Base-by-base conservation (phyloP, 2,329 filamentous ascomycete species). In the Xylaria sp. region DNA sequence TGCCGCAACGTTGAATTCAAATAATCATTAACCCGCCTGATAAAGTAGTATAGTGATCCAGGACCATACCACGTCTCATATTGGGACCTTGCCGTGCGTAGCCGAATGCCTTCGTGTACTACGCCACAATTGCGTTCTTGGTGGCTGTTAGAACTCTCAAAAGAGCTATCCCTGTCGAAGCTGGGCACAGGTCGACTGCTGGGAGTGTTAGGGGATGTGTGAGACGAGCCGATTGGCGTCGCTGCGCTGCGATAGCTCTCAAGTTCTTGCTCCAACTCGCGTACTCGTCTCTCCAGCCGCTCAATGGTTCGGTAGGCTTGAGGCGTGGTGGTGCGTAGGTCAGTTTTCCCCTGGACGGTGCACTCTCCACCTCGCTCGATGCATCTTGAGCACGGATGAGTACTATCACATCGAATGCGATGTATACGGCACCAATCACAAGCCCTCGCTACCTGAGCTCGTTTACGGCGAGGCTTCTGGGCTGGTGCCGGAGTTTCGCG, bases 21-120 rank as follows among this genome's bases (percentile, higher is more conserved):
- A 63, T 78, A 83, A 7, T 68, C 72, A 44, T 74, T 80, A 66
- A 84, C 75, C 28, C 81, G 78, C 9, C 73, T 74, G 55, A 81
- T 81, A 71, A 82, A 84, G 69, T 81, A 83, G 71, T 78, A 81
- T 4, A 78, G 71, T 6, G 82, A 84, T 3, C 81, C 80, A 1
- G 80, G 76, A 1, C 82, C 83, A 72, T 82, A 84, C 72, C 78
- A 82, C n/a, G 79, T 77, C 54, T 73, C 75, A 28, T 78, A 74
- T 20, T 73, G 75, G 2, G 78, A 78, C 4, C 76, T 75, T 5
- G 78, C 76, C 2, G 78, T 77, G 25, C 76, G 71, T 13, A 77
- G 77, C 18, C 78, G 74, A 28, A 82, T 78, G 10, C 80, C 78
- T 12, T 57, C 54, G 20, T 57, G 32, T 4, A 39, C 54, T 25